Evolutionary conservation across 495 filamentous ascomycete genomes (phyloP).

Genomic region (Oidiodendron maius): DNA sequence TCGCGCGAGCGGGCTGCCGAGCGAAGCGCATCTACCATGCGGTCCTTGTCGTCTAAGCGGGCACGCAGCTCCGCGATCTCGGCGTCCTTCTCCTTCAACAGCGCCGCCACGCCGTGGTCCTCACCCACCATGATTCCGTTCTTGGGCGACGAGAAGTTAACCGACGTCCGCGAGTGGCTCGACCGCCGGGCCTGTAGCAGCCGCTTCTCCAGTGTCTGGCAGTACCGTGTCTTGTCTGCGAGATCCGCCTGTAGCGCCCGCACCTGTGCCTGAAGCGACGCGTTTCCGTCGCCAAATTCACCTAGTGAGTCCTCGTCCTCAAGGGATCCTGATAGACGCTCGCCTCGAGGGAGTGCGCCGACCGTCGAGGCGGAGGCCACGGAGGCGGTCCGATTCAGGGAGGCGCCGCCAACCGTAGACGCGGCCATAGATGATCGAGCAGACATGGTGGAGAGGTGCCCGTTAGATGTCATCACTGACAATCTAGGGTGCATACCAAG

Average conservation of each 20-base stretch:
- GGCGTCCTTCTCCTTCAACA: slow-evolving; percentile 84
- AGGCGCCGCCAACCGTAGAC: slow-evolving; percentile 54
- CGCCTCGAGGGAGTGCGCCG: slow-evolving; percentile 31
- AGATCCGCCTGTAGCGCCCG: slow-evolving; percentile 89
- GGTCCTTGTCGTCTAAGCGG: slow-evolving; percentile 90
- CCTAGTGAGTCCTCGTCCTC: slow-evolving; percentile 72
- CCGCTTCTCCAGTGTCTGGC: slow-evolving; percentile 85
- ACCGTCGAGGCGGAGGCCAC: slow-evolving; percentile 60
- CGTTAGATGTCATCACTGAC: slow-evolving; percentile 41
- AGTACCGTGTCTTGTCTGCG: slow-evolving; percentile 92
- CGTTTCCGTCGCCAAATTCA: slow-evolving; percentile 84
- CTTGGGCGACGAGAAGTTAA: slow-evolving; percentile 54
- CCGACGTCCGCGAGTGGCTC: slow-evolving; percentile 79
- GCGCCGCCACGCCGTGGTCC: slow-evolving; percentile 56
- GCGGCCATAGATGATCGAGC: slow-evolving; percentile 67
- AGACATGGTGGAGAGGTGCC: slow-evolving; percentile 44
- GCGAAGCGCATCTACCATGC: slow-evolving; percentile 86
- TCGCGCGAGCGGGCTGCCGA: slow-evolving; percentile 83
- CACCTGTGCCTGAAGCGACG: slow-evolving; percentile 74
- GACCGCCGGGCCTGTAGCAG: slow-evolving; percentile 86
- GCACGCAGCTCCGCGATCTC: slow-evolving; percentile 89
- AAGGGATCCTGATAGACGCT: slow-evolving; percentile 31
- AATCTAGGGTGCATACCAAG: slow-evolving; percentile 64
- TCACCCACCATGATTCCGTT: slow-evolving; percentile 54
- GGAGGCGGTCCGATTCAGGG: slow-evolving; percentile 57